Conservation (phyloP, 106 monocot species). For the Acorus calamus region DNA sequence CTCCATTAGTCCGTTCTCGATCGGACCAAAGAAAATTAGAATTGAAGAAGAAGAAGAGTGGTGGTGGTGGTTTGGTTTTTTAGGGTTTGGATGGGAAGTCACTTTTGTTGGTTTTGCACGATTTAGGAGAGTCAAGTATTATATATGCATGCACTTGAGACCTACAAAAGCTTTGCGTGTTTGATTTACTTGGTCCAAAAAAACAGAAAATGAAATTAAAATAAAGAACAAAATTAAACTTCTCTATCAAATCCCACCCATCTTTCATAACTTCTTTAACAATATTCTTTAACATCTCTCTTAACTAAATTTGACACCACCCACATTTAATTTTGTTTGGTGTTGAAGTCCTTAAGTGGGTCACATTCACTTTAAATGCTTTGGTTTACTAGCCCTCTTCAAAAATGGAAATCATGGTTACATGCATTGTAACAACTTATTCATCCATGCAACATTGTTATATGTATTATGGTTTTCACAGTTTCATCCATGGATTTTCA, state of each 20-base stretch:
- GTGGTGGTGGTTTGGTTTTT: not conserved
- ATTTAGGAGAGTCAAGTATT: not conserved
- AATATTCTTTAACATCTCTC: not conserved
- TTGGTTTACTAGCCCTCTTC: too few relatives aligned
- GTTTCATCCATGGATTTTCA: too few relatives aligned
- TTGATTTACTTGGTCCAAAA: too few relatives aligned
- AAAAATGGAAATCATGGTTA: too few relatives aligned
- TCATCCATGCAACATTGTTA: too few relatives aligned
- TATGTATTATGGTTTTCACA: too few relatives aligned
- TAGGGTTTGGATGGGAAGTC: constrained; percentile 60
- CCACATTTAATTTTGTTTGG: too few relatives aligned
- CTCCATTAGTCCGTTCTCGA: constrained; percentile 2
- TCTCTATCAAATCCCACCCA: constrained; percentile 6
- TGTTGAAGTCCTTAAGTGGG: too few relatives aligned
- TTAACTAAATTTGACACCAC: too few relatives aligned
- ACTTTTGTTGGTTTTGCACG: constrained; percentile 49
- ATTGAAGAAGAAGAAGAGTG: not conserved
- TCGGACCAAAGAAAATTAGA: not conserved
- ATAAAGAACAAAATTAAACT: not conserved
- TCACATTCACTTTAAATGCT: too few relatives aligned
- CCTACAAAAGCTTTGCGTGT: too few relatives aligned
- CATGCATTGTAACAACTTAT: too few relatives aligned
- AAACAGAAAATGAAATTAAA: not conserved
- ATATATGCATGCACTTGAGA: not conserved
- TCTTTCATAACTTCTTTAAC: constrained; percentile 11